A percentile compares a stretch with the other conserved stretches of the same genome.
phyloP scores from a whole-genome alignment of 148 eudicot species.

The Rhododendron mucronatum region DNA sequence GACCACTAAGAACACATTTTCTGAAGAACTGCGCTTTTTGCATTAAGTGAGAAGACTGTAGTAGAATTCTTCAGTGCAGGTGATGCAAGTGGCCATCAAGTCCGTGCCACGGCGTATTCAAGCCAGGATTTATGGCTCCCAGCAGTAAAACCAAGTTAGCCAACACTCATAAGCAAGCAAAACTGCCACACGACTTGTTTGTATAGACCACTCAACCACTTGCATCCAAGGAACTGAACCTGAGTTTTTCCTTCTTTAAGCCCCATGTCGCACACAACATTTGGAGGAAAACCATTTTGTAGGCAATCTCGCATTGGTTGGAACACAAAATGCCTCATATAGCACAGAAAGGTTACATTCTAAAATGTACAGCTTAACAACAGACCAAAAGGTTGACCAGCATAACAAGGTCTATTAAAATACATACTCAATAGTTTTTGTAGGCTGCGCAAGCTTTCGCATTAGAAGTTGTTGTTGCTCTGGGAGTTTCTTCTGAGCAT shows the following conservation, averaged over 20 bases:
- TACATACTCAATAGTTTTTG: constrained; percentile 76
- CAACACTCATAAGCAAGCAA: background rate
- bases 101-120: background rate
- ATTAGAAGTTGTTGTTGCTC: constrained; percentile 78
- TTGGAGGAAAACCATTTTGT: background rate
- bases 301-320: background rate
- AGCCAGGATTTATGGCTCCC: background rate
- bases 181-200: background rate
- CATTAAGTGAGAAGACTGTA: background rate
- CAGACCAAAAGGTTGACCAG: background rate
- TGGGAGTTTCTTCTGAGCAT: constrained; percentile 95
- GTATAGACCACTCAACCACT: background rate
- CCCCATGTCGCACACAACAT: background rate
- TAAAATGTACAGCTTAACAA: background rate
- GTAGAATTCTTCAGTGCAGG: background rate
- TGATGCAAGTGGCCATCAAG: background rate
- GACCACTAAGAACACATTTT: background rate
- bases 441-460: constrained; percentile 89
- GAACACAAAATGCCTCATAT: background rate
- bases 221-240: background rate
- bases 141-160: background rate
- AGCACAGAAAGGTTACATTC: background rate
- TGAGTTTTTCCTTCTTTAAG: background rate
- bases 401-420: background rate
- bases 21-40: background rate